A percentile compares a stretch with the other conserved stretches of the same genome.
These are phyloP conservation scores for Rhododendron simsii DNA, from an alignment of 148 eudicot species.

Conservation along the genomic window DNA sequence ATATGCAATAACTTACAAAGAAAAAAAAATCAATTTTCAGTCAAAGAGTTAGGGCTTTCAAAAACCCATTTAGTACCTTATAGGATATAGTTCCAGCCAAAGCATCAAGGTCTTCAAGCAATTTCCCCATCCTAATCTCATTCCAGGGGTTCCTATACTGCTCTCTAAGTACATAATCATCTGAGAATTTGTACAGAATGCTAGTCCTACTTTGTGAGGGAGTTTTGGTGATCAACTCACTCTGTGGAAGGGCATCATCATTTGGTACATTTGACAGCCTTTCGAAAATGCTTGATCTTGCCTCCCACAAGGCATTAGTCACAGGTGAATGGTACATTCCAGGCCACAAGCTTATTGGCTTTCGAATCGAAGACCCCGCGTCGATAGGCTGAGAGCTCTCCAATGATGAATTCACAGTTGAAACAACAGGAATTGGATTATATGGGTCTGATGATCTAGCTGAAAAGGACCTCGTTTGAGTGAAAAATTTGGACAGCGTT, in stretches of 20 bases:
- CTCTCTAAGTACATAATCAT: constrained; percentile 69
- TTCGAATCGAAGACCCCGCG: constrained; percentile 68
- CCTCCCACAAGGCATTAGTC: constrained; percentile 91
- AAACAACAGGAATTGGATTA: constrained; percentile 1
- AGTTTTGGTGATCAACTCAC: constrained; percentile 42
- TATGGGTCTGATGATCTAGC: constrained; percentile 7
- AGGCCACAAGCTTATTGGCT: constrained; percentile 83
- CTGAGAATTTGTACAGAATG: constrained; percentile 55
- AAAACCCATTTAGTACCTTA: constrained; percentile 38
- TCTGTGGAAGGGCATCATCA: constrained; percentile 20
- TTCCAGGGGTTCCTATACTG: constrained; percentile 95
- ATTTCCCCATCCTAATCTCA: constrained; percentile 74
- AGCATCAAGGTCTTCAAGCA: constrained; percentile 96
- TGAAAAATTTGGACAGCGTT: background rate
- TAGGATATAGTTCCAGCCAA: constrained; percentile 87
- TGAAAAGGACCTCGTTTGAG: constrained; percentile 23
- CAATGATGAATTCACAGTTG: constrained; percentile 11
- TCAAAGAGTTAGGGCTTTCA: background rate
- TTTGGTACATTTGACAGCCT: constrained; percentile 14
- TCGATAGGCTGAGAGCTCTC: constrained; percentile 45
- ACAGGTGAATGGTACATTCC: constrained; percentile 92
- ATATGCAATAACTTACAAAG: background rate
- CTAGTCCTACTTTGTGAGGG: constrained; percentile 70
- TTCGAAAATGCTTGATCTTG: constrained; percentile 61
- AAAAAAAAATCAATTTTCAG: background rate